Conservation (phyloP, 1,284 basidiomycete genomes). For the Tilletia caries region DNA sequence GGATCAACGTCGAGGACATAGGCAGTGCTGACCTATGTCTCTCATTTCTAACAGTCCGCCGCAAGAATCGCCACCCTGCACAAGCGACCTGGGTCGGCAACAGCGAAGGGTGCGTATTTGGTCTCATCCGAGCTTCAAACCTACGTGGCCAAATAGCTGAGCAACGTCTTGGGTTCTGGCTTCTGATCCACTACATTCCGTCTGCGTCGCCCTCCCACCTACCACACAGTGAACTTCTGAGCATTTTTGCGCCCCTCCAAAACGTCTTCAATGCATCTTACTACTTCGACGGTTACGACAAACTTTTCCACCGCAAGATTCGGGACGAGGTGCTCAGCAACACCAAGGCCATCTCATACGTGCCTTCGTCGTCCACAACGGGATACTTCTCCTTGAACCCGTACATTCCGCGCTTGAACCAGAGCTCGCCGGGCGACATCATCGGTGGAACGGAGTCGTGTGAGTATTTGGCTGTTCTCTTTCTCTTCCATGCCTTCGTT, state of each 20-base stretch:
- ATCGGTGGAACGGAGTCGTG: conserved; percentile 56
- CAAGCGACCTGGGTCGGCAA: conserved; percentile 65
- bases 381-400: conserved; percentile 62
- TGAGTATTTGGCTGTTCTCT: conserved; percentile 48
- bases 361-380: conserved; percentile 62
- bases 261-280: conserved; percentile 13
- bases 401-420: conserved; percentile 61
- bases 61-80: conserved; percentile 62
- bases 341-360: conserved; percentile 63
- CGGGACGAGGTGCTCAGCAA: conserved; percentile 60
- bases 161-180: too few species aligned
- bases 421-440: conserved; percentile 60
- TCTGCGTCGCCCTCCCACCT: conserved; percentile 17
- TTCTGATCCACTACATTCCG: too few species aligned
- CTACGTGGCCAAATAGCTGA: conserved; percentile 14
- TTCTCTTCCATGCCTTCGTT: conserved; percentile 65
- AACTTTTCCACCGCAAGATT: conserved; percentile 58
- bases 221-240: conserved; percentile 32
- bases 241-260: conserved; percentile 24
- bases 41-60: neutral
- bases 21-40: neutral
- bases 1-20: conserved; percentile 49
- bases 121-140: too few species aligned
- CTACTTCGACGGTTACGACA: conserved; percentile 28
- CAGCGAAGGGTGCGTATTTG: conserved; percentile 47